phyloP scores from a whole-genome alignment of 345 rosid genomes.

The Murraya koenigii region DNA sequence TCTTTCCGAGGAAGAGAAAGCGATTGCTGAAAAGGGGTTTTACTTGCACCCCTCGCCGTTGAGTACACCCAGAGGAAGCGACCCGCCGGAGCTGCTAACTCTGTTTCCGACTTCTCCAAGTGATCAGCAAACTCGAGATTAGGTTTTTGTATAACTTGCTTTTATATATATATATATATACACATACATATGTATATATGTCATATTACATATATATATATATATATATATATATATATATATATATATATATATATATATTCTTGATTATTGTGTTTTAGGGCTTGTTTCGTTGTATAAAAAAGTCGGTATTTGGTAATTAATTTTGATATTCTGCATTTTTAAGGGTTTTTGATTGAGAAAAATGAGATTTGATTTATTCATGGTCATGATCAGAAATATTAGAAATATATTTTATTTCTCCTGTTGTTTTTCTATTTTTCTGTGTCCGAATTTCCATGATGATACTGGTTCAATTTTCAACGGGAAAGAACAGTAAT shows the following conservation, averaged over 20 bases:
- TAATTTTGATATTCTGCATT: not conserved
- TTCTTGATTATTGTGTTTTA: not conserved
- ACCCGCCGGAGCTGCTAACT: slow-evolving; percentile 31
- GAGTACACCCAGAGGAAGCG: slow-evolving; percentile 26
- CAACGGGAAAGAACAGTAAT: slow-evolving; percentile 7
- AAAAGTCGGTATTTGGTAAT: not conserved
- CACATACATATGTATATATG: too few relatives aligned
- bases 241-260: not conserved
- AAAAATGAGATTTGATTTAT: not conserved
- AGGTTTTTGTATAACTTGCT: not conserved
- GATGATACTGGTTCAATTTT: not conserved
- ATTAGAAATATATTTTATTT: too few relatives aligned
- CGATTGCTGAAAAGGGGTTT: slow-evolving; percentile 33
- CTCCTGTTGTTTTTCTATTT: too few relatives aligned
- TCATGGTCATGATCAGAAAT: not conserved
- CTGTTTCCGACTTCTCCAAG: slow-evolving; percentile 31
- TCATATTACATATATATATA: too few relatives aligned
- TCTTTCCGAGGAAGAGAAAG: slow-evolving; percentile 34
- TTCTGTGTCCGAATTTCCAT: not conserved
- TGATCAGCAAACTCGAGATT: slow-evolving; percentile 16
- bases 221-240: too few relatives aligned
- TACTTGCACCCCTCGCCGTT: slow-evolving; percentile 34
- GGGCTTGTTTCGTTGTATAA: slow-evolving; percentile 1
- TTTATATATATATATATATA: not conserved
- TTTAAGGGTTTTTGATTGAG: not conserved